A percentile compares a stretch with the other conserved stretches of the same genome.
Conservation (phyloP, 306 rosid genomes). For the Vigna angularis region DNA sequence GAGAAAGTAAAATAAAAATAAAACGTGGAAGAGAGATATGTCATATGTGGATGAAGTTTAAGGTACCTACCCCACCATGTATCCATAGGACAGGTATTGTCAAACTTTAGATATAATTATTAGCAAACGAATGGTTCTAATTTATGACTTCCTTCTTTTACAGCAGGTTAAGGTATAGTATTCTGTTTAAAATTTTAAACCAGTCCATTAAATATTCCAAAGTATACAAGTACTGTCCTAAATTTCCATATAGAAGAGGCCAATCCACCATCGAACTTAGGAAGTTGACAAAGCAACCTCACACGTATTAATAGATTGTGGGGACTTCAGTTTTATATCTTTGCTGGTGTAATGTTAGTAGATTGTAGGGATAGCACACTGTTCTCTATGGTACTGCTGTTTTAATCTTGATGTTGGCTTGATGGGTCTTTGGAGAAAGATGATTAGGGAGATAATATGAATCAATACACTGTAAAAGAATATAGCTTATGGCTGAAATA, state of each 20-base stretch:
- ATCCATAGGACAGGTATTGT: not conserved
- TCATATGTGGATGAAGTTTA: not conserved
- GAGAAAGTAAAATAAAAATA: not conserved
- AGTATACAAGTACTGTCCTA: not conserved
- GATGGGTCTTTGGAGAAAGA: no score
- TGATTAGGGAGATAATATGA: no score
- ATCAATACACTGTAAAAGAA: no score
- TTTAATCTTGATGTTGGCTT: no score
- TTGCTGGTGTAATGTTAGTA: no score
- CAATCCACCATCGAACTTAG: not conserved
- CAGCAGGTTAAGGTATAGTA: not conserved
- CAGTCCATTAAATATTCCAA: not conserved
- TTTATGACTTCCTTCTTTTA: not conserved
- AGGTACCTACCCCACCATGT: constrained; percentile 14
- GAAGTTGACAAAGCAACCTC: no score
- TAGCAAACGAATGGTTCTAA: not conserved
- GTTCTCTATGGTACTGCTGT: no score
- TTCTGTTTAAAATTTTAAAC: not conserved
- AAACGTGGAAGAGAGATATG: not conserved
- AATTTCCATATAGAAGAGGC: not conserved
- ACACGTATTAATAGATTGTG: no score
- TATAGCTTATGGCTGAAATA: no score
- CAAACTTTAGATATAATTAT: not conserved
- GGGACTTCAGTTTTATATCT: no score
- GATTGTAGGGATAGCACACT: no score